Evolutionary conservation across 257 asterid genomes (phyloP).

Genomic region (Ophiorrhiza pumila): DNA sequence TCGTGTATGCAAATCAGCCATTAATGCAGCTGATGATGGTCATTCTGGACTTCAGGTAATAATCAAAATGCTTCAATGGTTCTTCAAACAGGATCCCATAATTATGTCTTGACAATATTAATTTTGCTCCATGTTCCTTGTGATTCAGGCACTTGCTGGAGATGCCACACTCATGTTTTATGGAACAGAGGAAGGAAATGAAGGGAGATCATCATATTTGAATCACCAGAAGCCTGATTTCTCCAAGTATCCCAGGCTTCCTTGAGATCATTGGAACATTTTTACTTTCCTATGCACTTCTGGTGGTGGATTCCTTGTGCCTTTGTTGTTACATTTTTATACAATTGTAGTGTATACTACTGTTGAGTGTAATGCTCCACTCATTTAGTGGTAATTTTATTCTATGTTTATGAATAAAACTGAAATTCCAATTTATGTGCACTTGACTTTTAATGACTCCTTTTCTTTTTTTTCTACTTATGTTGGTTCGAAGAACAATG

Average conservation of each 20-base stretch:
- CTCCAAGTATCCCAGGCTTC: slow-evolving; percentile 57
- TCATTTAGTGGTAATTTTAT: neutral
- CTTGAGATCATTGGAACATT: neutral
- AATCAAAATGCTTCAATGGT: neutral
- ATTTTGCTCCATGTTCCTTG: neutral
- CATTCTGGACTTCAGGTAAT: slow-evolving; percentile 90
- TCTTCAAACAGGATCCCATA: no score
- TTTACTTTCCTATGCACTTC: neutral
- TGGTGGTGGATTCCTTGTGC: neutral
- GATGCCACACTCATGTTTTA: slow-evolving; percentile 86
- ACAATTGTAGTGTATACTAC: neutral
- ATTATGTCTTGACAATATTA: neutral
- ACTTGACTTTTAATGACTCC: neutral
- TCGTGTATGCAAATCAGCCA: slow-evolving; percentile 77
- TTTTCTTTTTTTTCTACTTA: neutral
- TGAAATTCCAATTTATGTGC: neutral
- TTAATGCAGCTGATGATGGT: slow-evolving; percentile 93
- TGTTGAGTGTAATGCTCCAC: slow-evolving; percentile 5
- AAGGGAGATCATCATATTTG: slow-evolving; percentile 77
- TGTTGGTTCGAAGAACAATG: neutral
- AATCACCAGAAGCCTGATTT: slow-evolving; percentile 72
- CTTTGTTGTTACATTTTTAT: neutral
- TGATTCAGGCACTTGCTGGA: slow-evolving; percentile 70
- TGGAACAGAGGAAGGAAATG: slow-evolving; percentile 90
- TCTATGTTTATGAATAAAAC: neutral